phyloP scores from a whole-genome alignment of 305 asterid species.

The Striga hermonthica region DNA sequence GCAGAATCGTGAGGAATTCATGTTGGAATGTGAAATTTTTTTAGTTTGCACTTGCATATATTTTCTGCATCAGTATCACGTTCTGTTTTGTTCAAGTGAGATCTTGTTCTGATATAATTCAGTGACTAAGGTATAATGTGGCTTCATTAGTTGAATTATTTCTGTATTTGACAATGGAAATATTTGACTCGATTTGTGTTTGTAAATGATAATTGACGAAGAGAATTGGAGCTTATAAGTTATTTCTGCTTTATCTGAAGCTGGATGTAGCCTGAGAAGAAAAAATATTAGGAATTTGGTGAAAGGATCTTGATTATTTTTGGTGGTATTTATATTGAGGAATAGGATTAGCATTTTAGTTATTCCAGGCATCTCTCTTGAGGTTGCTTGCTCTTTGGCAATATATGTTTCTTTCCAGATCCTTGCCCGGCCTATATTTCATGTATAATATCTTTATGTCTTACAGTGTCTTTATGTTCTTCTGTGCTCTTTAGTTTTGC shows the following conservation, averaged over 20 bases:
- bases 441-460: background rate
- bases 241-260: conserved; percentile 6
- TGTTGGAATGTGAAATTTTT: conserved; percentile 6
- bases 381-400: conserved; percentile 3
- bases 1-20: background rate
- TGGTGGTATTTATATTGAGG: background rate
- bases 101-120: background rate
- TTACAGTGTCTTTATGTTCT: background rate
- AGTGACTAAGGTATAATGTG: conserved; percentile 2
- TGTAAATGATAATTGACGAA: background rate
- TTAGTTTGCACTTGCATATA: conserved; percentile 11
- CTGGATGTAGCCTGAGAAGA: background rate
- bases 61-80: background rate
- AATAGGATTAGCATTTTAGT: background rate
- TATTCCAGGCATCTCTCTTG: conserved; percentile 3
- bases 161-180: background rate
- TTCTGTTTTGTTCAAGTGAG: background rate
- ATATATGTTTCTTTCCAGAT: conserved; percentile 1
- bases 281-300: background rate
- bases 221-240: background rate
- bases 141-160: background rate
- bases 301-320: background rate
- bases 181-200: background rate
- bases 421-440: background rate
- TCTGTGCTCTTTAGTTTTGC: background rate